These are phyloP conservation scores for Lactarius evosmus DNA, from an alignment of 768 basidiomycete species.

Conservation along the genomic window DNA sequence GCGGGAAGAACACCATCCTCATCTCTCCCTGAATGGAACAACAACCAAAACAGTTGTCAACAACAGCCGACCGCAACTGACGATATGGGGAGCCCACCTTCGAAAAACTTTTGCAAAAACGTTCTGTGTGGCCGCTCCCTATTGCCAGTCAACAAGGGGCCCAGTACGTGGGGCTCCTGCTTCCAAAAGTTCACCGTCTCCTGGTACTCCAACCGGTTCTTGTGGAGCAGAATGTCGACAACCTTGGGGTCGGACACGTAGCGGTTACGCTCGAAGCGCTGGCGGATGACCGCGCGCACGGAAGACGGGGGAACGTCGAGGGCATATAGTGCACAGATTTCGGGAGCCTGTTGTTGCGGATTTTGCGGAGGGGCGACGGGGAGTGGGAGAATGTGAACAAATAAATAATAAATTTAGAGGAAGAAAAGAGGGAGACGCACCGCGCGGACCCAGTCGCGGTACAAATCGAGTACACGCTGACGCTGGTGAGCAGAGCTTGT, in stretches of 20 bases:
- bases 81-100: slow-evolving; percentile 50
- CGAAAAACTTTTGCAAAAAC: slow-evolving; percentile 82
- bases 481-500: slow-evolving; percentile 58
- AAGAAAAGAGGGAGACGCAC: slow-evolving; percentile 52
- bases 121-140: slow-evolving; percentile 48
- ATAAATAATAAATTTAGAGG: neutral
- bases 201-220: slow-evolving; percentile 85
- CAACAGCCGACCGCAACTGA: neutral
- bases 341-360: slow-evolving; percentile 68
- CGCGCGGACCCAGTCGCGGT: slow-evolving; percentile 90
- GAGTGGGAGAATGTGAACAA: neutral
- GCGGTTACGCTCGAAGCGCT: slow-evolving; percentile 82
- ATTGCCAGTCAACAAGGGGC: slow-evolving; percentile 53
- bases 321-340: slow-evolving; percentile 78
- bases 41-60: slow-evolving; percentile 11
- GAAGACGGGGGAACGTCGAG: slow-evolving; percentile 74
- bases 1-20: slow-evolving; percentile 67
- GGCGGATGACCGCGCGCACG: slow-evolving; percentile 78
- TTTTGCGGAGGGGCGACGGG: neutral
- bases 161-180: slow-evolving; percentile 75
- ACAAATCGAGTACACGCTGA: slow-evolving; percentile 67
- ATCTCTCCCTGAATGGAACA: slow-evolving; percentile 55
- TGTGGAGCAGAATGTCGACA: slow-evolving; percentile 83
- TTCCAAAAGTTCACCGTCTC: slow-evolving; percentile 96
- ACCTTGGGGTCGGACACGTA: slow-evolving; percentile 76